phyloP scores from a whole-genome alignment of 2,329 filamentous ascomycete species.

The Colletotrichum falcatum region DNA sequence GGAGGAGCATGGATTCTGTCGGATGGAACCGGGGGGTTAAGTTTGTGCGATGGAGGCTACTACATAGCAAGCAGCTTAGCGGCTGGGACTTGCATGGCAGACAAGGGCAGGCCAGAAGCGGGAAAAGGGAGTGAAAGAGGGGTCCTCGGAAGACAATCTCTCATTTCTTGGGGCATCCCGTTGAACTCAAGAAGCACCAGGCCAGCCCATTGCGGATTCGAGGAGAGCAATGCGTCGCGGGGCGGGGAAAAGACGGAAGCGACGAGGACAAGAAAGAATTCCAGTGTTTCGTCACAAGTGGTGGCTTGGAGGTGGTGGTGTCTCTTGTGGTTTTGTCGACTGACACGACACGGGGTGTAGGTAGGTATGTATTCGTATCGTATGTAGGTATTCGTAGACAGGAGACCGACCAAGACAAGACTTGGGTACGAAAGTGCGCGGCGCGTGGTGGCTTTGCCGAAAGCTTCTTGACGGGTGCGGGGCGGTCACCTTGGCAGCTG shows the following conservation, averaged over 20 bases:
- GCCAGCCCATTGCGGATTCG: slow-evolving; percentile 13
- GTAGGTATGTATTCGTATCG: too few relatives aligned
- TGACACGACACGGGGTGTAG: too few relatives aligned
- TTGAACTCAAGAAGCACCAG: background rate
- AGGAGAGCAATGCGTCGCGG: background rate
- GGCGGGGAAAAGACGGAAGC: slow-evolving; percentile 15
- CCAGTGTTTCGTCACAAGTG: slow-evolving; percentile 19
- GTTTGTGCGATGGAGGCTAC: background rate
- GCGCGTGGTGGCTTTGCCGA: slow-evolving; percentile 18
- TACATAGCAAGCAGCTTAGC: slow-evolving; percentile 7
- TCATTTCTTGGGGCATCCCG: too few relatives aligned
- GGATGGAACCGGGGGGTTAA: background rate
- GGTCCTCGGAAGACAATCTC: slow-evolving; percentile 12
- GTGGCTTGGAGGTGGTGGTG: slow-evolving; percentile 32
- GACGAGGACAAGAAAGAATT: slow-evolving; percentile 4
- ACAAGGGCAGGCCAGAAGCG: slow-evolving; percentile 14
- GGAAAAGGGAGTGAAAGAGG: slow-evolving; percentile 19
- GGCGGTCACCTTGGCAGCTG: slow-evolving; percentile 27
- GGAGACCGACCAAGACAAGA: slow-evolving; percentile 6
- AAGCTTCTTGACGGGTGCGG: slow-evolving; percentile 16
- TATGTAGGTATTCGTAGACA: background rate
- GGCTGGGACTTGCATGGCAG: slow-evolving; percentile 8
- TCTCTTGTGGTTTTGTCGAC: slow-evolving; percentile 10
- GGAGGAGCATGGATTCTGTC: slow-evolving; percentile 3
- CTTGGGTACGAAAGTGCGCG: slow-evolving; percentile 34